phyloP scores from a whole-genome alignment of 2,329 filamentous ascomycete species.

The Remersonia thermophila region DNA sequence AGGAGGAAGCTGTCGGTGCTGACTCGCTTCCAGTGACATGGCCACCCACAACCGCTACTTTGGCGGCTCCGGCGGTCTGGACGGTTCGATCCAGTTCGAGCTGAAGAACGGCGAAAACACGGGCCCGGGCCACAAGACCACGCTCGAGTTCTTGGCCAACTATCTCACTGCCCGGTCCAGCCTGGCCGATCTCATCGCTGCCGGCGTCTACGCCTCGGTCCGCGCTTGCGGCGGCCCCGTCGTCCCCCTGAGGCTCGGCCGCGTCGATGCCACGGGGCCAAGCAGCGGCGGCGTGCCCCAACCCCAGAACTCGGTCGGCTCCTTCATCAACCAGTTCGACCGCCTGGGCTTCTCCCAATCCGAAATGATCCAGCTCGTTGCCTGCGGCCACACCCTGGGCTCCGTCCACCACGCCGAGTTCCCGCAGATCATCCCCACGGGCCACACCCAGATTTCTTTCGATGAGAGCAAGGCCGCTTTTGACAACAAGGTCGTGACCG shows the following conservation, averaged over 20 bases:
- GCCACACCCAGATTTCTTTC: slow-evolving; percentile 32
- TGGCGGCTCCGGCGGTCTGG: slow-evolving; percentile 39
- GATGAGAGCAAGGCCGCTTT: slow-evolving; percentile 37
- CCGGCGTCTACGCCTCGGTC: slow-evolving; percentile 46
- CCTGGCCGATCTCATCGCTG: slow-evolving; percentile 45
- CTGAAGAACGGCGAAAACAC: slow-evolving; percentile 42
- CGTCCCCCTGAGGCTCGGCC: slow-evolving; percentile 40
- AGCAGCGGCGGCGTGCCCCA: slow-evolving; percentile 42
- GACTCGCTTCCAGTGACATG: slow-evolving; percentile 14
- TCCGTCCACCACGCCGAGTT: slow-evolving; percentile 45
- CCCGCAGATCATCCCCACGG: slow-evolving; percentile 35
- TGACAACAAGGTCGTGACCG: slow-evolving; percentile 44
- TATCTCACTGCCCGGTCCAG: slow-evolving; percentile 39
- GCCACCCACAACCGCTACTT: slow-evolving; percentile 35
- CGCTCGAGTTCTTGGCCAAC: slow-evolving; percentile 40
- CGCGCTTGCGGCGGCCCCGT: slow-evolving; percentile 46
- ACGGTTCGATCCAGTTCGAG: slow-evolving; percentile 50
- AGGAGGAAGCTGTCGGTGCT: slow-evolving; percentile 1
- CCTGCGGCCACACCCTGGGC: slow-evolving; percentile 50
- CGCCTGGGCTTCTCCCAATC: slow-evolving; percentile 43
- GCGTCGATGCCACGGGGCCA: slow-evolving; percentile 38
- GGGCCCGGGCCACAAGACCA: slow-evolving; percentile 41
- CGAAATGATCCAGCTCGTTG: slow-evolving; percentile 49
- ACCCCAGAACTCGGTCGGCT: slow-evolving; percentile 40
- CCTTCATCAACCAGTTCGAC: slow-evolving; percentile 41